phyloP scores from a whole-genome alignment of 2,329 filamentous ascomycete species.

The Fusarium compactum region DNA sequence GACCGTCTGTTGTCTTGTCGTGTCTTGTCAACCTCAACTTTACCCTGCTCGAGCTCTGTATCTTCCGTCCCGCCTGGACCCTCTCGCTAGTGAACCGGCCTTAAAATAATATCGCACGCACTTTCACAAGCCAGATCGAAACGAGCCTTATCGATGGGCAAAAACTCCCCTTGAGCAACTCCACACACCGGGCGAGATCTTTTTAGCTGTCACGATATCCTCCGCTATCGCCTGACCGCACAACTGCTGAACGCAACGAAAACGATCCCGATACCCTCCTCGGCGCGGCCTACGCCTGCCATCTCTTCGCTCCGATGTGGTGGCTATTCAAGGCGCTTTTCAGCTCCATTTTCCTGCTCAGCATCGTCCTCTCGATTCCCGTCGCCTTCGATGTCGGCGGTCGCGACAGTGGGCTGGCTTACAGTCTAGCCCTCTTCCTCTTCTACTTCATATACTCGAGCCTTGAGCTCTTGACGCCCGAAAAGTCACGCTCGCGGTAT shows the following conservation, averaged over 20 bases:
- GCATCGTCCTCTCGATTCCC: conserved; percentile 94
- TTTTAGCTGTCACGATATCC: conserved; percentile 22
- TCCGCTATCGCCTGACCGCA: conserved; percentile 23
- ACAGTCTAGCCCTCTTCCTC: conserved; percentile 86
- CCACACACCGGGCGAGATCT: conserved; percentile 23
- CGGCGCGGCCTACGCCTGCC: conserved; percentile 48
- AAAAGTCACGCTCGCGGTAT: conserved; percentile 79
- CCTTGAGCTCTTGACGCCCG: conserved; percentile 84
- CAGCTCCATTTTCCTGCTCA: conserved; percentile 86
- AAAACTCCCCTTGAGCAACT: conserved; percentile 34
- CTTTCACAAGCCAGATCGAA: conserved; percentile 33
- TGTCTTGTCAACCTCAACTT: conserved; percentile 12
- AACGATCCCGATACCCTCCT: conserved; percentile 31
- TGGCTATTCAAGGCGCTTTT: conserved; percentile 83
- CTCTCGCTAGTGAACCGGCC: conserved; percentile 29
- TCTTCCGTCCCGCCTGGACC: conserved; percentile 12
- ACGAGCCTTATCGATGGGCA: conserved; percentile 40
- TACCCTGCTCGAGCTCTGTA: conserved; percentile 4
- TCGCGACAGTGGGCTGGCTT: conserved; percentile 91
- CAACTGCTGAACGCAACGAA: conserved; percentile 29
- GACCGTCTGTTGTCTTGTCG: conserved; percentile 19
- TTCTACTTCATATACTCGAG: conserved; percentile 93
- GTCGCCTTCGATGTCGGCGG: conserved; percentile 98
- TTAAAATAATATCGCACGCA: conserved; percentile 27
- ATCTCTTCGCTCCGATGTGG: conserved; percentile 73